phyloP scores from a whole-genome alignment of 2,329 filamentous ascomycete species.

The Elsinoe necatrix region DNA sequence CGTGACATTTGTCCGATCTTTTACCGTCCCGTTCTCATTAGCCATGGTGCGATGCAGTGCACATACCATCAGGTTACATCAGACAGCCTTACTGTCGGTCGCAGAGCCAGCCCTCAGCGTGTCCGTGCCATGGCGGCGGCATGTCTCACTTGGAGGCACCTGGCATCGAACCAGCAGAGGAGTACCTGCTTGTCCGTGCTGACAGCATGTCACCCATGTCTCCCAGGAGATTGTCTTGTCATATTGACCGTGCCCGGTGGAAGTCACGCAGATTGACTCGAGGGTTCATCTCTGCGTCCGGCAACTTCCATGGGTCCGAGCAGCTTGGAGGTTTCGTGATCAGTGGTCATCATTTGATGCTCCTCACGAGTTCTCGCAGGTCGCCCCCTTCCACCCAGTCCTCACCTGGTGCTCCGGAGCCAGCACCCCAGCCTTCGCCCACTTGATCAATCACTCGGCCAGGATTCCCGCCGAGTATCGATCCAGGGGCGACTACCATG shows the following conservation, averaged over 20 bases:
- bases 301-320: not conserved
- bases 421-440: conserved; percentile 52
- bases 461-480: conserved; percentile 76
- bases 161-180: not conserved
- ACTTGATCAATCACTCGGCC: conserved; percentile 75
- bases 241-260: not conserved
- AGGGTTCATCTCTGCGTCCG: not conserved
- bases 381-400: conserved; percentile 44
- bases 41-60: not conserved
- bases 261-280: conserved; percentile 1
- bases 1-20: not conserved
- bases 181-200: not conserved
- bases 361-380: conserved; percentile 40
- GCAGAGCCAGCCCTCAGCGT: not conserved
- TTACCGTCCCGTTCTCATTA: not conserved
- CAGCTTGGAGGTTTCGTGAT: not conserved
- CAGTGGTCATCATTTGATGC: conserved; percentile 30
- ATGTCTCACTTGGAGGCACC: not conserved
- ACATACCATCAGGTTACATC: not conserved
- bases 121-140: not conserved
- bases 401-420: conserved; percentile 35
- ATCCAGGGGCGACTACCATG: conserved; percentile 89
- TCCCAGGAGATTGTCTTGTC: not conserved
- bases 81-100: not conserved
- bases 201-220: not conserved